Conservation (phyloP, 2,329 filamentous ascomycete genomes). For the Phyllachora maydis region DNA sequence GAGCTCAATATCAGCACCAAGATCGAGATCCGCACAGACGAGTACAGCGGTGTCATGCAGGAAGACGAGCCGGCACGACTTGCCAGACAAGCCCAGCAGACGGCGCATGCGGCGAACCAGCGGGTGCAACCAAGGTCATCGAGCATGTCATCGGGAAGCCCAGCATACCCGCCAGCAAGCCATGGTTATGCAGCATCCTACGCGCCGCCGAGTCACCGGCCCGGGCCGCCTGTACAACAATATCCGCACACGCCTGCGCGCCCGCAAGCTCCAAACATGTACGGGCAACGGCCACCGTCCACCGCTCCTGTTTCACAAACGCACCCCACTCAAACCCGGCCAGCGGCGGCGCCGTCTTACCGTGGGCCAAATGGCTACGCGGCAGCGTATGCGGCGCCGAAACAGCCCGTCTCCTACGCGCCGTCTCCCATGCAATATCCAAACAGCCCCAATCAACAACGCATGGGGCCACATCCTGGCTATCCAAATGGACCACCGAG, state of each 20-base stretch:
- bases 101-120: constrained; percentile 11
- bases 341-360: constrained; percentile 20
- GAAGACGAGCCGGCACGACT: constrained; percentile 50
- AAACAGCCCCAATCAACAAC: constrained; percentile 18
- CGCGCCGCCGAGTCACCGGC: no score
- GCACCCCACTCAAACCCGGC: constrained; percentile 16
- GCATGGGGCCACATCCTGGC: constrained; percentile 16
- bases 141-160: constrained; percentile 13
- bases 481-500: constrained; percentile 18
- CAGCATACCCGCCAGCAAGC: constrained; percentile 11
- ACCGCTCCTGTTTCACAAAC: constrained; percentile 15
- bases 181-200: no score
- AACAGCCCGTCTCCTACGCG: constrained; percentile 28
- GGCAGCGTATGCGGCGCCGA: no score
- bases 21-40: constrained; percentile 49
- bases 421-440: constrained; percentile 28
- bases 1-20: constrained; percentile 67
- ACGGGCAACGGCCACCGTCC: constrained; percentile 16
- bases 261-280: constrained; percentile 14
- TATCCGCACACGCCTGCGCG: constrained; percentile 22
- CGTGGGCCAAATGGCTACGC: constrained; percentile 26
- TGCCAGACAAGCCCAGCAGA: constrained; percentile 13
- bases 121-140: constrained; percentile 12
- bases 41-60: constrained; percentile 64
- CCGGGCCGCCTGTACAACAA: constrained; percentile 13